Percentiles rank a stretch among this genome's conserved stretches.
Conservation (phyloP, 176 grass and related monocot species). For the Urochloa ruziziensis region DNA sequence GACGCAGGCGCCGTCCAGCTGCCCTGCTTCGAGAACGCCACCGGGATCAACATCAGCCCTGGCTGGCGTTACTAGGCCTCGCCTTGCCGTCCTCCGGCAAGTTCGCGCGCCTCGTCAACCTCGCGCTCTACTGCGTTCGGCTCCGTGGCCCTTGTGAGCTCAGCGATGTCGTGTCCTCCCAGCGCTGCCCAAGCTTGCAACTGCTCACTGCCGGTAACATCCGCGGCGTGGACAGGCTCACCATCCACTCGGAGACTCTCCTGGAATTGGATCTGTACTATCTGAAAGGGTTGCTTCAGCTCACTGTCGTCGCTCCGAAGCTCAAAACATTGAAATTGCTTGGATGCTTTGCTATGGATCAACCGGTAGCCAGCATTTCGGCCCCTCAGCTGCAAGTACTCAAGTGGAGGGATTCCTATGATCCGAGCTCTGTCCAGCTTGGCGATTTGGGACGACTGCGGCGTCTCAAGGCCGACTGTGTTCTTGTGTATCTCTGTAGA, state of each 20-base stretch:
- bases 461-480: not conserved
- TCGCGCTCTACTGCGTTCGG: not conserved
- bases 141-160: not conserved
- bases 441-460: not conserved
- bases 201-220: not conserved
- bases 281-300: not conserved
- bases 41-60: not conserved
- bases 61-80: not conserved
- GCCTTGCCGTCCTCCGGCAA: not conserved
- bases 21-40: constrained; percentile 25
- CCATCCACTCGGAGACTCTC: constrained; percentile 14
- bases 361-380: not conserved
- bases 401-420: not conserved
- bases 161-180: not conserved
- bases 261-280: not conserved
- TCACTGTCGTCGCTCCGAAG: not conserved
- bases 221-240: not conserved
- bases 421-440: not conserved
- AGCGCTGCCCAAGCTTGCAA: not conserved
- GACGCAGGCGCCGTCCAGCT: not conserved
- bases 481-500: not conserved
- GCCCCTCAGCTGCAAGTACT: not conserved
- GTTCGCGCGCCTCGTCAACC: not conserved
- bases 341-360: not conserved
- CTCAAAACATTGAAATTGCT: not conserved